Evolutionary conservation across 176 grass and related monocot genomes (phyloP), one percentile per base, ranked within the genome.

Genomic region (Tillandsia fasciculata): DNA sequence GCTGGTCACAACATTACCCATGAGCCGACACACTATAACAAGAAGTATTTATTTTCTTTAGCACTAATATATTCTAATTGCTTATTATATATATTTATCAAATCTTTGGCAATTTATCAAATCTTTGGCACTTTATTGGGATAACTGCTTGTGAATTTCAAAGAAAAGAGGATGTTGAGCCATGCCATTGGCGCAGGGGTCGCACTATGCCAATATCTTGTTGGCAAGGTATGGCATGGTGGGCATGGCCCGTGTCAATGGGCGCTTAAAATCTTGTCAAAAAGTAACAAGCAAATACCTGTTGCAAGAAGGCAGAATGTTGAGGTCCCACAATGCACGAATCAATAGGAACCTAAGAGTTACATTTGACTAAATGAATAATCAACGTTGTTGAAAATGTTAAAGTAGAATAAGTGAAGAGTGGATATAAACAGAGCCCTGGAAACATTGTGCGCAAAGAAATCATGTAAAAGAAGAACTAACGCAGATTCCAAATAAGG

Each of bases 221-320:
- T 42, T 42, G 33, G 33, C 3, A 42, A 1, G 33, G 33, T 42
- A 7, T 1, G 5, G 33, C 33, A 42, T 42, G 33, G 33, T 42
- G 33, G 33, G 33, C 33, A 42, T 3, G 33, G 33, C 33, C 33
- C 5, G 0, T 42, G 33, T 42, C 33, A 6, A 42, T 42, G 33
- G 5, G 33, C 33, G 7, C 54, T 59, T 59, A 20, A 59, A 59
- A 59, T 59, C n/a, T 9, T 14, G 9, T 59, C 15, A 59, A 59
- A 59, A 59, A 17, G n/a, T 59, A 4, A 59, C 54, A 59, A 59
- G n/a, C 14, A 14, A n/a, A 17, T 18, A 89, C 92, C 88, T 96
- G 92, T 67, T 96, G 92, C 75, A 96, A 72, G 77, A 96, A 96
- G 77, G 92, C 92, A 77, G 92, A 96, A 74, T 96, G 88, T 76